Base-by-base conservation (phyloP, 306 rosid species). In the Casuarina equisetifolia region DNA sequence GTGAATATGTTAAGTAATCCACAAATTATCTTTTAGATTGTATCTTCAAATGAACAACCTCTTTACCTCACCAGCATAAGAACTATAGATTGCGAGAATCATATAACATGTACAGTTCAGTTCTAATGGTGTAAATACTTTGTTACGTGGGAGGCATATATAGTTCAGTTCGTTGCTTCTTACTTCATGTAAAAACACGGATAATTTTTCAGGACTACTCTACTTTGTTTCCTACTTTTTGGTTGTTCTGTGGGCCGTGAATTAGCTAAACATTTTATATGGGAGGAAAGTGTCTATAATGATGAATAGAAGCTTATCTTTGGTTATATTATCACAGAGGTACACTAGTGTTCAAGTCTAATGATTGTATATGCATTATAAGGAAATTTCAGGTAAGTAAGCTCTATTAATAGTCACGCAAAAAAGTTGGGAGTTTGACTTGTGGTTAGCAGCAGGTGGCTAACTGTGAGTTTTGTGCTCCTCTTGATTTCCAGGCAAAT, bases 401-500 rank as follows among this genome's bases (percentile, higher is more conserved):
- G 39, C 46, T 4, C 69, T 63, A 38, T 48, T 57, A 35, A 38
- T 25, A 25, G 48, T n/a, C 49, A 9, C 36, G 74, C 73, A 25
- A 51, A 70, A 40, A 39, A 11, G 71, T 39, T 59, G 46, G 74
- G 17, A 50, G 53, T 52, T 70, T 64, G 69, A 13, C 43, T 62
- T 36, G 69, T 12, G 0, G 19, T 62, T 61, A 61, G 68, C 11
- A 16, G 38, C 36, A 48, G 69, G 51, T 39, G 38, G 66, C 74
- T 63, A 53, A 42, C 69, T 39, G 50, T n/a, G 35, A 40, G 53
- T 13, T 50, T 9, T 1, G 53, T 49, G 76, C 43, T 67, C 35
- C 57, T 52, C 40, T 66, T 69, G 58, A 36, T 74, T 69, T 81
- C 76, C 66, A 43, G 66, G 55, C 46, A 62, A 45, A 68, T 57